Evolutionary conservation across 2,329 filamentous ascomycete genomes (phyloP).

Genomic region (Graphium sp.): DNA sequence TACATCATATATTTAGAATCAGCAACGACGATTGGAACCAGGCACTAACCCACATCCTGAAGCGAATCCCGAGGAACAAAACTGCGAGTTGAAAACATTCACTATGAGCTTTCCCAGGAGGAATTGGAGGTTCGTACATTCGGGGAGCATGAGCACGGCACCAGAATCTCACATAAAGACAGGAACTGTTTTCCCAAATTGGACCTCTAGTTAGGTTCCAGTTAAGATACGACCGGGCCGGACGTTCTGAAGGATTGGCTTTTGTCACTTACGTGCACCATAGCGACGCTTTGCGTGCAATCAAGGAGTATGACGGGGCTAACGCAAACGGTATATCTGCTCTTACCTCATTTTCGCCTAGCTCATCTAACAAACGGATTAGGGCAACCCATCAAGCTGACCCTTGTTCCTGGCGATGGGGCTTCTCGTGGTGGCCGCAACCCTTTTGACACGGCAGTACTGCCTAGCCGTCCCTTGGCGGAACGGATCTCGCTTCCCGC

Average conservation of each 20-base stretch:
- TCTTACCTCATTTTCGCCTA: neutral
- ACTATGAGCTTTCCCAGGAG: conserved; percentile 77
- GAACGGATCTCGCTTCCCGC: conserved; percentile 41
- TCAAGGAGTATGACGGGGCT: conserved; percentile 71
- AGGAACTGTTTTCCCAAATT: conserved; percentile 71
- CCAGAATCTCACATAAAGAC: conserved; percentile 4
- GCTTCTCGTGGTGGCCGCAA: conserved; percentile 21
- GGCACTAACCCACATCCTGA: conserved; percentile 1
- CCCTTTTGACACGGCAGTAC: conserved; percentile 36
- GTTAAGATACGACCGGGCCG: conserved; percentile 72
- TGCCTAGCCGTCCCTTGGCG: conserved; percentile 38
- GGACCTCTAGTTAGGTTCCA: conserved; percentile 53
- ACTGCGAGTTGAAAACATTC: conserved; percentile 74
- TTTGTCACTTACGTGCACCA: conserved; percentile 63
- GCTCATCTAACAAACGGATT: neutral
- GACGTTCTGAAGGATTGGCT: conserved; percentile 71
- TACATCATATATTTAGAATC: conserved; percentile 1
- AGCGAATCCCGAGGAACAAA: conserved; percentile 46
- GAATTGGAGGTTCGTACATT: conserved; percentile 51
- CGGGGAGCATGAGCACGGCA: neutral
- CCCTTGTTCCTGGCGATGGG: conserved; percentile 38
- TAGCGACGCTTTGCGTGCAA: conserved; percentile 56
- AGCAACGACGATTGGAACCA: neutral
- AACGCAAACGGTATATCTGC: conserved; percentile 57
- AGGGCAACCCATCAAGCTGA: conserved; percentile 68